Evolutionary conservation across 306 rosid genomes (phyloP).

Genomic region (Boehmeria nivea): DNA sequence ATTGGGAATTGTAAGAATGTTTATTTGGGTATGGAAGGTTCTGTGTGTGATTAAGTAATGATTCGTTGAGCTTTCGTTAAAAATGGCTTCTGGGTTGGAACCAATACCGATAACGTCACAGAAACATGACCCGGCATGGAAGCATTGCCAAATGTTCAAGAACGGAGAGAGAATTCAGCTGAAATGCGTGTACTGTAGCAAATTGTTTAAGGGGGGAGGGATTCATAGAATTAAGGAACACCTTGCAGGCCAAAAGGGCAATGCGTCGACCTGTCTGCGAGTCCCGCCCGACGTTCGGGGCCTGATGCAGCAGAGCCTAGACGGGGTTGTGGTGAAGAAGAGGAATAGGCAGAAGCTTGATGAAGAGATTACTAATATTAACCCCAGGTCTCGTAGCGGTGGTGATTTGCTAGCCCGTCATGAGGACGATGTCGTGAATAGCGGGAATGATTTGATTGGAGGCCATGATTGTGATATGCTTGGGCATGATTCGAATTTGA

Average conservation of each 20-base stretch:
- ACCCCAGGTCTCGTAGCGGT: conserved; percentile 35
- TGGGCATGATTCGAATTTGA: conserved; percentile 38
- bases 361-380: conserved; percentile 58
- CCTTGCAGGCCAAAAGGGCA: conserved; percentile 85
- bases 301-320: conserved; percentile 70
- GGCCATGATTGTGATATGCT: conserved; percentile 18
- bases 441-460: conserved; percentile 36
- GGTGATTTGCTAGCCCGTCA: conserved; percentile 31
- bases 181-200: conserved; percentile 72
- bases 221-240: conserved; percentile 98
- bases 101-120: conserved; percentile 69
- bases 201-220: conserved; percentile 94
- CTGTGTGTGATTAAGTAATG: too few relatives aligned
- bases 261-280: conserved; percentile 69
- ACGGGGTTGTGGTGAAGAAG: conserved; percentile 79
- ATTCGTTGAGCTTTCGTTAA: not conserved
- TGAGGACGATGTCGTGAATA: conserved; percentile 36
- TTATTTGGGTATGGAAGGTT: too few relatives aligned
- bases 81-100: conserved; percentile 59
- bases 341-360: conserved; percentile 77
- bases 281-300: conserved; percentile 75
- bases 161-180: conserved; percentile 79
- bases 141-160: conserved; percentile 83
- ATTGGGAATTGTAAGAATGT: too few relatives aligned
- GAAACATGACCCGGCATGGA: conserved; percentile 94